Evolutionary conservation across 148 eudicot genomes (phyloP), one percentile per base, ranked within the genome.

Genomic region (Polygonum maritimum): DNA sequence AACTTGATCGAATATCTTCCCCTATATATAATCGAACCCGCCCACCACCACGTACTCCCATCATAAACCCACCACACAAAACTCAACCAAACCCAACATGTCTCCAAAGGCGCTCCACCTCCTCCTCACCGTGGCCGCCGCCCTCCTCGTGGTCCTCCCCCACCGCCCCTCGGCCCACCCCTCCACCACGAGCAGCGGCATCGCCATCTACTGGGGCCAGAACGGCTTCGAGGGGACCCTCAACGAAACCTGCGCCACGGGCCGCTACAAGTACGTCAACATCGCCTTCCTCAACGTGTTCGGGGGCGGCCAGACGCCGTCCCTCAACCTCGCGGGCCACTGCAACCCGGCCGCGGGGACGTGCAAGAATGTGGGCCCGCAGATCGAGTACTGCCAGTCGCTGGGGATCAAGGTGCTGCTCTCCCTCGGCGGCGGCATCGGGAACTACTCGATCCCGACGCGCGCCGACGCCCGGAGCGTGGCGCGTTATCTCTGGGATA

Each of bases 171-270:
- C 39, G 62, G 12, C 77, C 67, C 2, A 73, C 33, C 55, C 57
- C 14, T 35, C 62, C 19, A 12, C 21, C 71, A 40, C 36, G 5
- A 49, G 35, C 16, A 81, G 86, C 4, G 84, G 88, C 52, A 83
- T 85, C 60, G 86, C 86, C 57, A 81, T 85, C 31, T 85, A 85
- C 45, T 85, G 88, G 88, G 88, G 88, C 26, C 88, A 85, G 14
- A 85, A 83, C 19, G 88, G 88, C 3, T 35, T 48, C 4, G 88
- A 85, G 57, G 88, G 86, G 0, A 81, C 84, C 3, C 71, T 85
- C 3, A 83, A 83, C 22, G 82, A 85, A 36, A 85, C 88, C 0
- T 86, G 89, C 76, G 86, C 77, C 38, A 81, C 85, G 2, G 85
- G 83, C 4, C 76, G 83, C 2, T 86, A 81, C 65, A 80, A 80